phyloP scores from a whole-genome alignment of 495 filamentous ascomycete genomes.

The Chlorociboria aeruginascens region DNA sequence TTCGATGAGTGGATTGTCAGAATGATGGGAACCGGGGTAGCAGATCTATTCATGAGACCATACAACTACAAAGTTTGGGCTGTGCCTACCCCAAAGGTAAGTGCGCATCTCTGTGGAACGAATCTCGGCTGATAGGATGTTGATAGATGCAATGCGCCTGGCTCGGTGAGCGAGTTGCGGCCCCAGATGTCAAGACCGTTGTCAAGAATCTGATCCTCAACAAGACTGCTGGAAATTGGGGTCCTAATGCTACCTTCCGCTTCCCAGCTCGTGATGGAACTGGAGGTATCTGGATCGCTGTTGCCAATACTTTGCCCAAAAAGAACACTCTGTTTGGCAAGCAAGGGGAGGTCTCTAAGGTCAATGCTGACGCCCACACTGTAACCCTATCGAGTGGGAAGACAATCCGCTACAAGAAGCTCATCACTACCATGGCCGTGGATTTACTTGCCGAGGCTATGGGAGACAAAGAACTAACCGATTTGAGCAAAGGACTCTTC shows the following conservation, averaged over 20 bases:
- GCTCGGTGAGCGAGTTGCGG: slow-evolving; percentile 97
- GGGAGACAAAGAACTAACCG: slow-evolving; percentile 69
- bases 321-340: slow-evolving; percentile 85
- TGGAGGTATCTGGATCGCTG: slow-evolving; percentile 97
- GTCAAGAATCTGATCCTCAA: slow-evolving; percentile 91
- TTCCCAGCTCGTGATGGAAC: slow-evolving; percentile 95
- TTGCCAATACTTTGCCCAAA: slow-evolving; percentile 85
- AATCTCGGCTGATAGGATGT: neutral
- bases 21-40: slow-evolving; percentile 81
- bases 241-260: slow-evolving; percentile 95
- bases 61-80: slow-evolving; percentile 99
- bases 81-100: slow-evolving; percentile 92
- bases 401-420: slow-evolving; percentile 82
- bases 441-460: slow-evolving; percentile 82
- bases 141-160: slow-evolving; percentile 91
- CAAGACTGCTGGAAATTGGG: slow-evolving; percentile 97
- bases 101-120: slow-evolving; percentile 5
- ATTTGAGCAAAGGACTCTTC: slow-evolving; percentile 83
- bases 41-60: slow-evolving; percentile 95
- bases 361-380: slow-evolving; percentile 72
- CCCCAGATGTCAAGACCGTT: slow-evolving; percentile 90
- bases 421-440: slow-evolving; percentile 93
- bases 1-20: slow-evolving; percentile 99
- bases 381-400: slow-evolving; percentile 77
- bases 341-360: slow-evolving; percentile 70